Percentiles rank a stretch among this genome's conserved stretches.
phyloP scores from a whole-genome alignment of 768 basidiomycete species.

The Artomyces pyxidatus region DNA sequence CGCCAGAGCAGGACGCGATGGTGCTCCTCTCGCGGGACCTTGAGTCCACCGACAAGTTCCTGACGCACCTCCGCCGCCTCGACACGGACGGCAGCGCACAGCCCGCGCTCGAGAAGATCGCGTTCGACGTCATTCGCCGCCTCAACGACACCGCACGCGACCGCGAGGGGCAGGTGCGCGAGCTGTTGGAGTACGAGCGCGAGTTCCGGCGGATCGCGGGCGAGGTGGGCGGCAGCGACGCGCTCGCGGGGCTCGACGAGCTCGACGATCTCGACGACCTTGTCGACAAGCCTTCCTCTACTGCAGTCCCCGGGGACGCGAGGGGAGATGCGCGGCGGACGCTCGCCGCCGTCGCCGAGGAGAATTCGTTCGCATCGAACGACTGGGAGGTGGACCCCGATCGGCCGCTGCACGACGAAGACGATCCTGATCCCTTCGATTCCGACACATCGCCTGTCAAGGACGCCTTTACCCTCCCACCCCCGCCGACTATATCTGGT shows the following conservation, averaged over 20 bases:
- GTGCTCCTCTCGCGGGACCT: slow-evolving; percentile 65
- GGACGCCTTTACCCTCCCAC: slow-evolving; percentile 40
- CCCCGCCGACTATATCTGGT: slow-evolving; percentile 38
- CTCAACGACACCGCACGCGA: slow-evolving; percentile 70
- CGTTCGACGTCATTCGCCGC: slow-evolving; percentile 68
- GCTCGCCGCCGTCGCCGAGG: slow-evolving; percentile 25
- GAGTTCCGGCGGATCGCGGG: slow-evolving; percentile 71
- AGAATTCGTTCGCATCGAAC: slow-evolving; percentile 22
- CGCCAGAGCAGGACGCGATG: slow-evolving; percentile 53
- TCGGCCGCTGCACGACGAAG: slow-evolving; percentile 35
- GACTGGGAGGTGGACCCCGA: slow-evolving; percentile 57
- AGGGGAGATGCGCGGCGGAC: slow-evolving; percentile 1
- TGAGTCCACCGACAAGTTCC: slow-evolving; percentile 69
- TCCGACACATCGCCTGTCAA: slow-evolving; percentile 42
- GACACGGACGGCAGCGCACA: slow-evolving; percentile 40
- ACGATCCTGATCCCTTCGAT: slow-evolving; percentile 44
- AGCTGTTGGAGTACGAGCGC: slow-evolving; percentile 68
- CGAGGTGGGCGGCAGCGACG: slow-evolving; percentile 72
- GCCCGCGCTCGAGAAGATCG: slow-evolving; percentile 51
- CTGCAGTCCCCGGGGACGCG: slow-evolving; percentile 21
- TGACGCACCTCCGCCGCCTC: slow-evolving; percentile 60
- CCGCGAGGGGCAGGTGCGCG: slow-evolving; percentile 76
- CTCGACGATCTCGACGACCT: slow-evolving; percentile 42
- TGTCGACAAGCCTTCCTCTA: slow-evolving; percentile 28
- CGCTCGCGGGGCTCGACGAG: slow-evolving; percentile 59